Conservation (phyloP, 2,329 filamentous ascomycete species). For the Calonectria leucothoes region DNA sequence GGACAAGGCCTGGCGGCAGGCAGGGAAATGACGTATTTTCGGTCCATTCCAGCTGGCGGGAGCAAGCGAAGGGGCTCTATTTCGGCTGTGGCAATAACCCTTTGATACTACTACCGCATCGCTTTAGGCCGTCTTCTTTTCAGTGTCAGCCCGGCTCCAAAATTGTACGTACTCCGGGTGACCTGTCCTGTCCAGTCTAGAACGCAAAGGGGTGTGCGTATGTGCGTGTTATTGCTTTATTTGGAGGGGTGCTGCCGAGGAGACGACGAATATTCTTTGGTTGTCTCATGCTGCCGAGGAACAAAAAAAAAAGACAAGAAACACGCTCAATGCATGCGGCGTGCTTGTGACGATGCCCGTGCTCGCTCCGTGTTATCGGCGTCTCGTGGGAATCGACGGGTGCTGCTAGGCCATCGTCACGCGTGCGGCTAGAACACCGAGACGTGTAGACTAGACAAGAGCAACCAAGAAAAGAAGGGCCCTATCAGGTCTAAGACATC, state of each 20-base stretch:
- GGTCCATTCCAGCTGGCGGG: neutral
- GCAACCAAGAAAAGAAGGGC: neutral
- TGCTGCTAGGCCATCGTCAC: neutral
- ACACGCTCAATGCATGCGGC: neutral
- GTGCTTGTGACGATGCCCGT: neutral
- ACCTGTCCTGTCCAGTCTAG: neutral
- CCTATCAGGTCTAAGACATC: constrained; percentile 18
- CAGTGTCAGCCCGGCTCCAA: neutral
- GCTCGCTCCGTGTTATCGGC: neutral
- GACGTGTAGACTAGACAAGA: neutral
- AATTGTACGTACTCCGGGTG: neutral
- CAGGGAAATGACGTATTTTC: neutral
- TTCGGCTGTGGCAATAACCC: neutral
- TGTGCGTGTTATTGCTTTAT: neutral
- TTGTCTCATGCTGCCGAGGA: neutral
- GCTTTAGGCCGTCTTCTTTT: neutral
- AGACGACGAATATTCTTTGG: neutral
- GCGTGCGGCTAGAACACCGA: constrained; percentile 12
- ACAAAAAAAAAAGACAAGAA: neutral
- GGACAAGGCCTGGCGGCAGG: neutral
- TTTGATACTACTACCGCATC: neutral
- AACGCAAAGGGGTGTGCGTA: neutral
- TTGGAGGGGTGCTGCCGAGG: neutral
- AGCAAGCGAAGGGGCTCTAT: neutral
- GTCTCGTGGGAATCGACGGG: neutral